Percentiles rank a stretch among this genome's conserved stretches.
Evolutionary conservation across 2,329 filamentous ascomycete genomes (phyloP).

Genomic region (Atkinsonella hypoxylon): DNA sequence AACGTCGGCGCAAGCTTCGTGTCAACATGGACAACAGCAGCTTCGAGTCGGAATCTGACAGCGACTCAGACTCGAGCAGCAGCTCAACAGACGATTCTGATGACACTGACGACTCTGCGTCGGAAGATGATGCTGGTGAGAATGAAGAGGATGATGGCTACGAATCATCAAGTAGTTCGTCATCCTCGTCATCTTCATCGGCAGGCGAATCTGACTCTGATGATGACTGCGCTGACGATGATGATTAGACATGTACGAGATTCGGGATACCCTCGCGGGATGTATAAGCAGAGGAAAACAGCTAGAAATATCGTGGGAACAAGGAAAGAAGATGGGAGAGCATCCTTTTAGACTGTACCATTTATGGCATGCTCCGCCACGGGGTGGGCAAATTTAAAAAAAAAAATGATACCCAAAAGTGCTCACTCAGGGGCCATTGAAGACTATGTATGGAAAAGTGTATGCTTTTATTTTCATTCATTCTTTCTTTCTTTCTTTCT

Average conservation of each 20-base stretch:
- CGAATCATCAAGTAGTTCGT: slow-evolving; percentile 30
- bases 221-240: slow-evolving; percentile 10
- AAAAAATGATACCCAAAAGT: slow-evolving; percentile 7
- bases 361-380: slow-evolving; percentile 4
- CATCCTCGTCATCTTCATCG: slow-evolving; percentile 27
- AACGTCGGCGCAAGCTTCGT: slow-evolving; percentile 41
- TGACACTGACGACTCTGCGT: slow-evolving; percentile 16
- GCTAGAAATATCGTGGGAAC: not conserved
- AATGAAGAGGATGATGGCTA: slow-evolving; percentile 10
- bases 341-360: slow-evolving; percentile 8
- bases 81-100: slow-evolving; percentile 27
- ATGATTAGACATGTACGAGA: slow-evolving; percentile 3
- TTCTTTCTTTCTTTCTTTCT: not conserved
- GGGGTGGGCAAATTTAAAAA: slow-evolving; percentile 5
- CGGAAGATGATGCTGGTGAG: slow-evolving; percentile 13
- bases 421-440: slow-evolving; percentile 1
- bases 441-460: not conserved
- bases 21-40: slow-evolving; percentile 31
- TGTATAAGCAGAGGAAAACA: not conserved
- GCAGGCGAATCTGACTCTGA: slow-evolving; percentile 24
- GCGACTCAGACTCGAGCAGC: slow-evolving; percentile 21
- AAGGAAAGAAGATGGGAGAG: not conserved
- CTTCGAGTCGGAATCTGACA: slow-evolving; percentile 19
- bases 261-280: not conserved
- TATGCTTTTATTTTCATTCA: not conserved